Evolutionary conservation across 352 stramenopile genomes (phyloP).

Genomic region (Phytopythium chamaehyphon): DNA sequence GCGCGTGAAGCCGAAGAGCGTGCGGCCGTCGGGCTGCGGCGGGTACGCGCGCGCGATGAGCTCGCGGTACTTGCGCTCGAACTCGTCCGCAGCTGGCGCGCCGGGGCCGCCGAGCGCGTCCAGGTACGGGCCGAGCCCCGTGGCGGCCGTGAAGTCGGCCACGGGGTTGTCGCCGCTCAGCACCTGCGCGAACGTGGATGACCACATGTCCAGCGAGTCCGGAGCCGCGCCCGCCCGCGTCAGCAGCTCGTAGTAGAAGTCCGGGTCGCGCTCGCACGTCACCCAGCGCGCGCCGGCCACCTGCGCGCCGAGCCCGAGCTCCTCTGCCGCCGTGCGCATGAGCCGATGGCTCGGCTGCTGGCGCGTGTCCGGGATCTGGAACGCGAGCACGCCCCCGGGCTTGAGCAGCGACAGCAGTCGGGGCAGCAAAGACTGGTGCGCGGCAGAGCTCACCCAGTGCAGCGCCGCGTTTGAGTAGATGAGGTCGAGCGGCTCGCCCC

Average conservation of each 20-base stretch:
- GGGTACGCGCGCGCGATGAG: slow-evolving; percentile 53
- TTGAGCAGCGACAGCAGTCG: slow-evolving; percentile 57
- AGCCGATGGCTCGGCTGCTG: slow-evolving; percentile 52
- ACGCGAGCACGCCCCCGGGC: slow-evolving; percentile 58
- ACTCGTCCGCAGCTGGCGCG: slow-evolving; percentile 17
- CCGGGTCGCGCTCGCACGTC: slow-evolving; percentile 55
- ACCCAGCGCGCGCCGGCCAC: slow-evolving; percentile 59
- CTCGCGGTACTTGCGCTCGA: slow-evolving; percentile 54
- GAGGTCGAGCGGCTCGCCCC: slow-evolving; percentile 35
- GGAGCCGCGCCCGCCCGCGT: slow-evolving; percentile 9
- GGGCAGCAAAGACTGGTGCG: slow-evolving; percentile 40
- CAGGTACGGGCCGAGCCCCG: slow-evolving; percentile 53
- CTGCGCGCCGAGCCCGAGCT: slow-evolving; percentile 31
- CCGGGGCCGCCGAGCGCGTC: slow-evolving; percentile 35
- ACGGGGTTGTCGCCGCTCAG: slow-evolving; percentile 63
- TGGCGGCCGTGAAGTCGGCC: slow-evolving; percentile 64
- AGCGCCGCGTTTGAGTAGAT: slow-evolving; percentile 74
- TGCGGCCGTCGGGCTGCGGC: slow-evolving; percentile 46
- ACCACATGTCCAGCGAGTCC: slow-evolving; percentile 57
- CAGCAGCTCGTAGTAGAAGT: slow-evolving; percentile 74
- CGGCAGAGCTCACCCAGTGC: slow-evolving; percentile 58
- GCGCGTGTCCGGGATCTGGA: slow-evolving; percentile 73
- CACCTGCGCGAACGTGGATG: slow-evolving; percentile 52
- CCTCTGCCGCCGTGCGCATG: slow-evolving; percentile 43
- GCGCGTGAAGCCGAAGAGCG: slow-evolving; percentile 64